phyloP scores from a whole-genome alignment of 495 filamentous ascomycete genomes.

The Annulohypoxylon moriforme region DNA sequence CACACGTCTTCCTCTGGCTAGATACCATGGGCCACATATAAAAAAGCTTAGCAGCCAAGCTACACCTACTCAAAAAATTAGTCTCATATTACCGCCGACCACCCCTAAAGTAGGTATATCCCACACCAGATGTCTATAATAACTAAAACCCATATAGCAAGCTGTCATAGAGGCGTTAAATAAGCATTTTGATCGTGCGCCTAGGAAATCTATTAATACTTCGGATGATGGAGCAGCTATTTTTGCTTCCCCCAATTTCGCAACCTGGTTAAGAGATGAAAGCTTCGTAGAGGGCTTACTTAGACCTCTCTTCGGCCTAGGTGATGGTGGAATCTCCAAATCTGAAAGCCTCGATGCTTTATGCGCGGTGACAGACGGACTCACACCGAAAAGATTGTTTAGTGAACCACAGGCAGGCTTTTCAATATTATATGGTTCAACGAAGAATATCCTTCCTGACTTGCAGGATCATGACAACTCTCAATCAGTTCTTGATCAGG shows the following conservation, averaged over 20 bases:
- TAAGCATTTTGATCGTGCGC: background rate
- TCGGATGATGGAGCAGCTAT: conserved; percentile 46
- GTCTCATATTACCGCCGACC: conserved; percentile 29
- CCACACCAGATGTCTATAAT: background rate
- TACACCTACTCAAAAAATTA: conserved; percentile 28
- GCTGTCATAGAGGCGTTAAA: conserved; percentile 24
- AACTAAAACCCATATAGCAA: conserved; percentile 20
- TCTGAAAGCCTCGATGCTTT: conserved; percentile 44
- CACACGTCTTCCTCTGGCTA: conserved; percentile 14
- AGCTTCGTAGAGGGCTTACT: conserved; percentile 51
- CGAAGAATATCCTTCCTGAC: conserved; percentile 48
- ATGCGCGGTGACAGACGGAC: conserved; percentile 52
- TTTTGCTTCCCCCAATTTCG: conserved; percentile 50
- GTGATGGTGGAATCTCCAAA: background rate
- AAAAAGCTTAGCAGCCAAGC: conserved; percentile 24
- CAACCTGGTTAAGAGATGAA: conserved; percentile 54
- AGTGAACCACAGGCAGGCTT: conserved; percentile 50
- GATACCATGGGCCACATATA: conserved; percentile 2
- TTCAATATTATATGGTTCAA: conserved; percentile 52
- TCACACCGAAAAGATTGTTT: conserved; percentile 40
- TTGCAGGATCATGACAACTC: conserved; percentile 41
- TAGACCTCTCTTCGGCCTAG: conserved; percentile 16
- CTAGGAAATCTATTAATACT: background rate
- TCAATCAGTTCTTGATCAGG: conserved; percentile 10
- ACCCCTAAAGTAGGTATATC: conserved; percentile 34